phyloP scores from a whole-genome alignment of 345 rosid species.

The Streptanthus diversifolius region DNA sequence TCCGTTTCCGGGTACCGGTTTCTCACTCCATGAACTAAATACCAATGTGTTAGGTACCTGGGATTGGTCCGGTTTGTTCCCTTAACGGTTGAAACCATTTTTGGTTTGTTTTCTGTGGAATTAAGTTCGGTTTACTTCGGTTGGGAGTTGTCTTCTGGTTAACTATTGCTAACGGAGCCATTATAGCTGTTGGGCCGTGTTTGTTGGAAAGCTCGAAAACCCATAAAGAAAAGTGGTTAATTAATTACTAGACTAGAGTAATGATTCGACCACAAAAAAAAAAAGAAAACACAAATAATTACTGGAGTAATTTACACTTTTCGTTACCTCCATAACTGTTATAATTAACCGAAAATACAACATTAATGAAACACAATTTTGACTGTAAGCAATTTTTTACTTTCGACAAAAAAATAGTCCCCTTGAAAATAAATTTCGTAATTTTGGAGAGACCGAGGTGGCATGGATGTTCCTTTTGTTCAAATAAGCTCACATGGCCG shows the following conservation, averaged over 20 bases:
- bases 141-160: neutral
- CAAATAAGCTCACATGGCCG: constrained; percentile 28
- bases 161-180: neutral
- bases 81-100: no score
- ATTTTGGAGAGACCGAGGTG: constrained; percentile 13
- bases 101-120: neutral
- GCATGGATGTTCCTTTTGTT: neutral
- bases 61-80: neutral
- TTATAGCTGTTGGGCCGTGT: neutral
- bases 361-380: neutral
- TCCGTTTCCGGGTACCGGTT: no score
- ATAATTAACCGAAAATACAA: neutral
- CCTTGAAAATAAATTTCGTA: neutral
- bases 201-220: neutral
- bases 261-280: no score
- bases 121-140: neutral
- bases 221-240: neutral
- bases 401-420: neutral
- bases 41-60: no score
- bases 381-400: neutral
- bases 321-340: neutral
- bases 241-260: no score
- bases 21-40: no score
- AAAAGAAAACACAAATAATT: no score
- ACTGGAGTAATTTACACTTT: neutral